Evolutionary conservation across 2,329 filamentous ascomycete species (phyloP).

Genomic region (Ceratocystis lukuohia): DNA sequence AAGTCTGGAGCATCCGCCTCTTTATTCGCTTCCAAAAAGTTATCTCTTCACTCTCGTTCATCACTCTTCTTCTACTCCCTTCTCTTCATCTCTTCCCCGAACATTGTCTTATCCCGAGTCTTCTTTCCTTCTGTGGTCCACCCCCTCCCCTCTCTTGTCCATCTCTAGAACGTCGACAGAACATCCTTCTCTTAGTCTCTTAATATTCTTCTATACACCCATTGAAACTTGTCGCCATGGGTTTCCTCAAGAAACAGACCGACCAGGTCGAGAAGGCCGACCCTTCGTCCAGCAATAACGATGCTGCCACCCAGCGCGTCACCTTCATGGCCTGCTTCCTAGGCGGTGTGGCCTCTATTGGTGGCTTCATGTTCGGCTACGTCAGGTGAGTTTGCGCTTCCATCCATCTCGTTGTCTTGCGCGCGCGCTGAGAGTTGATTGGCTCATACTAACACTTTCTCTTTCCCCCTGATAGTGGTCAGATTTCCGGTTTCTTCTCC

Average conservation of each 20-base stretch:
- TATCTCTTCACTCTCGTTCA: conserved; percentile 1
- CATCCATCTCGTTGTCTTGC: not conserved
- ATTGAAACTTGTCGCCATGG: conserved; percentile 6
- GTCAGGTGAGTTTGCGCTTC: conserved; percentile 32
- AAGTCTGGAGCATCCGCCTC: conserved; percentile 15
- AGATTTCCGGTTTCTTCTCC: conserved; percentile 47
- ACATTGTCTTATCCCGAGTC: not conserved
- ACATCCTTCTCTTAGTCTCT: too few species aligned
- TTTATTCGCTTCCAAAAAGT: not conserved
- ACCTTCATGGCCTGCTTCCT: conserved; percentile 35
- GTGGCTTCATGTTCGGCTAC: conserved; percentile 46
- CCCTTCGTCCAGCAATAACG: conserved; percentile 4
- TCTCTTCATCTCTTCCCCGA: conserved; percentile 10
- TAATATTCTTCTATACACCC: not conserved
- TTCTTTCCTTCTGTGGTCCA: conserved; percentile 3
- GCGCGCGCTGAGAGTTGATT: too few species aligned
- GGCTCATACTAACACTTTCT: not conserved
- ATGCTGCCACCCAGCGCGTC: conserved; percentile 24
- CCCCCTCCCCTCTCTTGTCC: not conserved
- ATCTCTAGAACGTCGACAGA: not conserved
- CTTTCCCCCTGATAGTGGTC: conserved; percentile 31
- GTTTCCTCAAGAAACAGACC: conserved; percentile 20
- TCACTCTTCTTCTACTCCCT: not conserved
- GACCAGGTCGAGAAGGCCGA: conserved; percentile 19
- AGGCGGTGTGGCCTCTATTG: conserved; percentile 39